Percentiles rank a stretch among this genome's conserved stretches.
Conservation (phyloP, 75 land plant genomes). For the Selaginella tamariscina region DNA sequence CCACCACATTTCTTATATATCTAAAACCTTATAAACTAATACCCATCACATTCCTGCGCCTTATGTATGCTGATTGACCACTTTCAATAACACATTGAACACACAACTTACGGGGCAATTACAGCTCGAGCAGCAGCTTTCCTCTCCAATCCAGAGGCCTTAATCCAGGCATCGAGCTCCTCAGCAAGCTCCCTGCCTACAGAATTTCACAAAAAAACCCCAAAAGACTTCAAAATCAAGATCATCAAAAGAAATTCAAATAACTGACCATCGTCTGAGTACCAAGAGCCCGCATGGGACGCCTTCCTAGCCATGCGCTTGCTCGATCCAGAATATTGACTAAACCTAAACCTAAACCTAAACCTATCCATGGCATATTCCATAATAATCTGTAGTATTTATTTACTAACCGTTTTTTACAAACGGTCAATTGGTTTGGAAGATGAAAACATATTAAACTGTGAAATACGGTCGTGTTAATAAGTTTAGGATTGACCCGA, state of each 20-base stretch:
- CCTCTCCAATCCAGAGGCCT: constrained; percentile 43
- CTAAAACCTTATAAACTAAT: not conserved
- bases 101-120: constrained; percentile 80
- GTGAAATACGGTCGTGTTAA: too few species aligned
- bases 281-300: constrained; percentile 87
- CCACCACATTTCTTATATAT: not conserved
- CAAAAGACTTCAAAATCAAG: constrained; percentile 8
- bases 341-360: too few species aligned
- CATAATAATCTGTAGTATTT: too few species aligned
- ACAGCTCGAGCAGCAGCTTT: constrained; percentile 74
- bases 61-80: too few species aligned
- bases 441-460: too few species aligned
- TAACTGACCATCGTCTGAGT: constrained; percentile 52
- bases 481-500: too few species aligned
- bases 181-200: constrained; percentile 52
- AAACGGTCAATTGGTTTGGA: too few species aligned
- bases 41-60: too few species aligned
- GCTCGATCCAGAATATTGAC: constrained; percentile 4
- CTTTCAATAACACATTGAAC: too few species aligned
- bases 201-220: constrained; percentile 11
- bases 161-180: constrained; percentile 82
- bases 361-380: too few species aligned
- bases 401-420: too few species aligned
- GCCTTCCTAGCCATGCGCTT: constrained; percentile 38
- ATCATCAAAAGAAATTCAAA: not conserved